Evolutionary conservation across 2,329 filamentous ascomycete genomes (phyloP).

Genomic region (Nannizziopsis barbatae): DNA sequence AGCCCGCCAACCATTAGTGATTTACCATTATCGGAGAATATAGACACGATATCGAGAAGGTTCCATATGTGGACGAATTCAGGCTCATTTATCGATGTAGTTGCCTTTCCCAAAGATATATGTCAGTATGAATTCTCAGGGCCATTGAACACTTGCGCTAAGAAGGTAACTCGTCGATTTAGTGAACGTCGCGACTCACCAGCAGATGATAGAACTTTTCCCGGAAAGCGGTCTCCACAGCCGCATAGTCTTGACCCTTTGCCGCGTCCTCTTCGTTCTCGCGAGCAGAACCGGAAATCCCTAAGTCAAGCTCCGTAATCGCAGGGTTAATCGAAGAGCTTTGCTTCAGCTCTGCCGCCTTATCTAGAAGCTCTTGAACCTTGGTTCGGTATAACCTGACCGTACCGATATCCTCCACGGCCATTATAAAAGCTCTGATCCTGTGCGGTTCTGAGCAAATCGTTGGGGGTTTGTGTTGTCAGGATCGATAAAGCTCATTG

Average conservation of each 20-base stretch:
- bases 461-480: neutral
- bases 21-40: constrained; percentile 70
- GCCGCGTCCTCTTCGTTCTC: constrained; percentile 17
- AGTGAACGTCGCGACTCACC: constrained; percentile 42
- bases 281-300: constrained; percentile 31
- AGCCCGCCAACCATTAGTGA: constrained; percentile 25
- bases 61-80: constrained; percentile 83
- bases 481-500: neutral
- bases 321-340: constrained; percentile 58
- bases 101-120: constrained; percentile 43
- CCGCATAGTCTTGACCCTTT: constrained; percentile 45
- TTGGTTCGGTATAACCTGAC: constrained; percentile 41
- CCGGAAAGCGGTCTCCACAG: constrained; percentile 74
- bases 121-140: neutral
- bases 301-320: constrained; percentile 55
- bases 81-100: constrained; percentile 62
- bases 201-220: constrained; percentile 68
- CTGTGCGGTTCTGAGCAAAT: neutral
- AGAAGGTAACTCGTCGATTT: neutral
- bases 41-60: constrained; percentile 78
- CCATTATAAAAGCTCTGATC: constrained; percentile 20
- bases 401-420: constrained; percentile 25
- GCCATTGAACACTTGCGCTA: neutral
- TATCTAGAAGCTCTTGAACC: constrained; percentile 47
- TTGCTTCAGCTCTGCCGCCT: constrained; percentile 50